Evolutionary conservation across 202 grass and related monocot genomes (phyloP), one percentile per base, ranked within the genome.

Genomic region (Carex arenaria): DNA sequence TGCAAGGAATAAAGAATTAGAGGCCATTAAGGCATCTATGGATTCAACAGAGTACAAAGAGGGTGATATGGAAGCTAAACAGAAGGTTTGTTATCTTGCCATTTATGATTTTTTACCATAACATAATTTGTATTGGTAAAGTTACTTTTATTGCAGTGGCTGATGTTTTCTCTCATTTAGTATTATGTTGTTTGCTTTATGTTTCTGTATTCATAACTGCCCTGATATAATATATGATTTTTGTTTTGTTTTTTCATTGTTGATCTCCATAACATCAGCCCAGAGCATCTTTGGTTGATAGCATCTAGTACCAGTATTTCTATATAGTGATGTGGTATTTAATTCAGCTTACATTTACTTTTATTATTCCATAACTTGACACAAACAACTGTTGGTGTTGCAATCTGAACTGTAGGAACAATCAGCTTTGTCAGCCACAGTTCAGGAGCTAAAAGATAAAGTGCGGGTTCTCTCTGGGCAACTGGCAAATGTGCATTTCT

Each of bases 31-130:
- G 77, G 84, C 84, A 87, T 91, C 95, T 70, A 93, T 98, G 85
- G 83, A 34, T 66, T 89, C 84, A 61, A 87, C 93, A 88, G 78
- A 84, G 83, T 98, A 95, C 47, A 67, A 93, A 72, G 92, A 98
- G 20, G 90, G 88, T 15, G 86, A 88, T 82, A 95, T 98, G 93
- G 95, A 98, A 89, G 85, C 72, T 88, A 85, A 93, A 72, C 88
- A 95, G 82, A 95, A 93, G 91, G 95, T 98, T 74, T 82, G 42
- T 17, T 59, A 71, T 56, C 23, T 55, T 14, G 45, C 13, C 47
- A 76, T 76, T 31, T 76, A 6, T 57, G 14, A 31, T 76, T 77
- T 77, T 55, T 56, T 76, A 76, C 51, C 5, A 18, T 55, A 32
- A 56, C 26, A 76, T 54, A 31, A 22, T 47, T 34, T 76, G 13